Evolutionary conservation across 371 early-diverging fungal species (phyloP), one percentile per base, ranked within the genome.

Genomic region (Encephalitozoon hellem): DNA sequence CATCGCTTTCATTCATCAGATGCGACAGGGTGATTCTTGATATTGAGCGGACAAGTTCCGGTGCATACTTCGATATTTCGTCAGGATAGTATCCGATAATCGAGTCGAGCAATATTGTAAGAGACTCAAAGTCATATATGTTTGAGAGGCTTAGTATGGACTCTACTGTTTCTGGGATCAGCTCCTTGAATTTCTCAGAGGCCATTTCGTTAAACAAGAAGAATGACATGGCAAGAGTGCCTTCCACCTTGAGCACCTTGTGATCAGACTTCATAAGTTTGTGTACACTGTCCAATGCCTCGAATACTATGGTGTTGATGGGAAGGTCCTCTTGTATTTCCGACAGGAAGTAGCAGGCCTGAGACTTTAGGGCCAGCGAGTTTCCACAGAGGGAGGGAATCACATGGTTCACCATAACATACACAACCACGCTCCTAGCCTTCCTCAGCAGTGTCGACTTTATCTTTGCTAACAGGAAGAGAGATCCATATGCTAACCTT

Each of bases 91-190:
- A 47, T 11, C 71, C 47, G 41, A 84, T 82, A 4, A 85, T 76
- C 26, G 66, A 54, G 34, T 85, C 86, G 1, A 82, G 51, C 5
- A 80, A 34, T 15, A 67, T 70, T 4, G 76, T 45, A 2, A 85
- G 74, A 23, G 86, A 45, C 64, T 85, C 86, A 15, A 84, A 70
- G 42, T 77, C 77, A 73, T 84, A 74, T 25, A 11, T 68, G 42
- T 74, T 79, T 26, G 69, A 74, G 6, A 77, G 74, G 23, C 41
- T 71, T 12, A 84, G 45, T 15, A 84, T 49, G 9, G 65, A 55
- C 54, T 79, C 69, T 11, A 85, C 25, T 9, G 83, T 55, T 34
- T 55, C 66, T 11, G 82, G 81, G 70, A 85, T 76, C 12, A 72
- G 21, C 30, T 21, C 12, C 49, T 69, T 74, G 12, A 82, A 42